Base-by-base conservation (phyloP, 176 grass and related monocot species). In the Bonia amplexicaulis region DNA sequence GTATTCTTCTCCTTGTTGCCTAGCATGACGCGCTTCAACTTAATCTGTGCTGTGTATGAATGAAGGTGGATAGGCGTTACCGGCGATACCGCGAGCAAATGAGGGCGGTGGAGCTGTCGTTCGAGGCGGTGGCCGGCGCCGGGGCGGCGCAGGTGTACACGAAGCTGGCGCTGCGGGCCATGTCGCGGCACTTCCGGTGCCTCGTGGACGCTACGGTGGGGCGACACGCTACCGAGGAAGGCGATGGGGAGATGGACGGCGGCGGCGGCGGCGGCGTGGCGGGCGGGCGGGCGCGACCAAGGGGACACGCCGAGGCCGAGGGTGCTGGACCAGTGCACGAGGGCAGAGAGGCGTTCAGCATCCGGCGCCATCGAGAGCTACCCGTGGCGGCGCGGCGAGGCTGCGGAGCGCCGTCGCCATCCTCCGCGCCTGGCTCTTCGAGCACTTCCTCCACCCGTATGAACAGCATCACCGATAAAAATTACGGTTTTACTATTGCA, bases 361-460 rank as follows among this genome's bases (percentile, higher is more conserved):
- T 86, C 54, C 3, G 69, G 81, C 6, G 59, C 71, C 54, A 16
- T 89, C 12, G 88, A 94, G 16, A 88, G 39, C 84, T 88, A 76
- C 73, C 94, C 90, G 0, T 97, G 94, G 94, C 83, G 92, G 12
- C 92, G 0, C 92, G 92, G 78, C 87, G 94, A 0, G 90, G 94
- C 22, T 97, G 60, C 94, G 12, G 90, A 97, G 47, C 78, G 79
- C 94, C 42, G 88, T 97, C 73, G 76, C 94, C 31, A 10, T 92
- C 31, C 94, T 97, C 80, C 90, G 94, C 4, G 90, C 92, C 2
- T 97, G 94, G 94, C 92, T 97, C 86, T 97, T 97, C 25, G 94
- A 94, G 27, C 94, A 97, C 57, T 97, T 97, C 76, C 94, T 97
- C 39, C 92, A 94, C 76, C 94, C 94, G 94, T 97, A 80, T 6